Evolutionary conservation across 2,329 filamentous ascomycete species (phyloP).

Genomic region (Emmonsiellopsis sp.): DNA sequence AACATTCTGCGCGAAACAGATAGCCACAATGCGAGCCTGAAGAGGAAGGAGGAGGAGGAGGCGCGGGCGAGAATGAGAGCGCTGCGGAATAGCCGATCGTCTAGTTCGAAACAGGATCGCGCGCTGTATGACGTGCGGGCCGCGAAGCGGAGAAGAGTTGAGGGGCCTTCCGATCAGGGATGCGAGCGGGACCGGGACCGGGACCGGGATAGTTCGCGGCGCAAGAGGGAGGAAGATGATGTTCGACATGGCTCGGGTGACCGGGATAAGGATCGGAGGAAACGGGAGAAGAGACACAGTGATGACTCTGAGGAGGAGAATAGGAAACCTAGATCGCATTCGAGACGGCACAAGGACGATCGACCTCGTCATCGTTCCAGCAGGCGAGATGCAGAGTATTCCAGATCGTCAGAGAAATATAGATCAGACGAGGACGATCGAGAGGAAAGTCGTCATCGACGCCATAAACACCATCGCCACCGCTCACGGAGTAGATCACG

Average conservation of each 20-base stretch:
- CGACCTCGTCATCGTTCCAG: constrained; percentile 3
- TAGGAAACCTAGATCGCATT: constrained; percentile 6
- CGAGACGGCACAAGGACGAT: constrained; percentile 6
- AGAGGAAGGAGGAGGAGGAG: constrained; percentile 75
- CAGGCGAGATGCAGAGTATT: constrained; percentile 13
- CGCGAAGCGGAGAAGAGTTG: constrained; percentile 15
- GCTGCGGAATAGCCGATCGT: constrained; percentile 34
- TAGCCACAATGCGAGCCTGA: constrained; percentile 75
- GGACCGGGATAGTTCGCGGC: constrained; percentile 16
- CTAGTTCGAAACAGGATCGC: constrained; percentile 20
- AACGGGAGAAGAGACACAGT: constrained; percentile 16
- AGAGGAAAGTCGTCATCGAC: neutral
- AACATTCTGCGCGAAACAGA: constrained; percentile 85
- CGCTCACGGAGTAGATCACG: constrained; percentile 16
- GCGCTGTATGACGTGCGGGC: constrained; percentile 14
- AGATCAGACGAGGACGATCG: constrained; percentile 9
- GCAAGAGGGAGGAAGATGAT: constrained; percentile 17
- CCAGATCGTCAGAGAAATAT: constrained; percentile 15
- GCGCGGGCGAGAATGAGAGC: constrained; percentile 59
- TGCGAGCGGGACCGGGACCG: constrained; percentile 3
- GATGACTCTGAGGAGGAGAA: constrained; percentile 8
- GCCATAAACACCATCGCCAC: constrained; percentile 5
- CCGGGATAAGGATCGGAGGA: constrained; percentile 6
- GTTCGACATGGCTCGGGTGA: constrained; percentile 16
- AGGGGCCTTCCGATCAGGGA: constrained; percentile 14